Base-by-base conservation (phyloP, 768 basidiomycete species). In the Amanita polypyramis region DNA sequence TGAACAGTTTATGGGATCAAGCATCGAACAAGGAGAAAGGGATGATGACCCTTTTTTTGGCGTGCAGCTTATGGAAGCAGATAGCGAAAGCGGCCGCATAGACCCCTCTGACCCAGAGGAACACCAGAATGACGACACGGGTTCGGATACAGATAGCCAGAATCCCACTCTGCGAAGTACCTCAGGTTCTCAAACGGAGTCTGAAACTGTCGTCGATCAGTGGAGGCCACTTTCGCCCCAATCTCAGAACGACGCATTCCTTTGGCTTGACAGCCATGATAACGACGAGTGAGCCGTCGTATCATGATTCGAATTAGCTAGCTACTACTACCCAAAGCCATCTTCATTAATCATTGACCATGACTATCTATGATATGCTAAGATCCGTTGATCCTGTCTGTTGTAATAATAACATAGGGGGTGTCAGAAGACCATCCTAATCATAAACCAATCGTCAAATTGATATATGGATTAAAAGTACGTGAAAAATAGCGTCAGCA, bases 181-280 rank as follows among this genome's bases (percentile, higher is more conserved):
- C 17, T 9, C 30, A 42, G 20, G 30, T 39, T 33, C 39, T 17
- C 27, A 35, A 25, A 33, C 20, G 21, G 25, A 49, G 30, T 45
- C 46, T 15, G 47, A 42, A 33, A 42, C 30, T 14, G 20, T 49
- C 23, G 32, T 42, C n/a, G 20, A 40, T 15, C 27, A 33, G 14
- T 49, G 47, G 47, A 49, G 38, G 23, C 47, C 47, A n/a, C 47
- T 49, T 38, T 49, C 47, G 5, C 47, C 47, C 17, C 30, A 21
- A 19, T 39, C 21, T 17, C 25, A 45, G 23, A 30, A 8, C 5
- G 25, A 37, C 15, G 25, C 21, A 2, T 14, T 27, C 25, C 14
- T 39, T 23, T 7, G 8, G 10, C 27, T 39, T 30, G 46, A 38
- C 8, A 27, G 38, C 2, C 12, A 40, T 40, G 17, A 40, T 40